Conservation (phyloP, 2,329 filamentous ascomycete species). For the Ophiostoma ulmi region DNA sequence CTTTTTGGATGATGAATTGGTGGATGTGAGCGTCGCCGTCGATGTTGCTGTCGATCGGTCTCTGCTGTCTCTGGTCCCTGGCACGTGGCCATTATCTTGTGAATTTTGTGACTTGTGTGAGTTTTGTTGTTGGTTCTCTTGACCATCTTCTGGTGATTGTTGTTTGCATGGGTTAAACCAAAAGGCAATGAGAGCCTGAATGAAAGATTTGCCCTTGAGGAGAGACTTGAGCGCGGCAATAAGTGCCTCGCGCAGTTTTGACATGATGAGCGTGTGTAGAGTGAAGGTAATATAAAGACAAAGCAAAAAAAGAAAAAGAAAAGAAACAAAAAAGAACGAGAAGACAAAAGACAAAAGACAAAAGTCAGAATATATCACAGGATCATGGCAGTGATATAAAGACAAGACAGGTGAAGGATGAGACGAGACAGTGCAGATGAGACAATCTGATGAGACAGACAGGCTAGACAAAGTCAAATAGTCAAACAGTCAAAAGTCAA, state of each 20-base stretch:
- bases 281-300: conserved; percentile 5
- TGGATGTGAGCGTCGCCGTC: not conserved
- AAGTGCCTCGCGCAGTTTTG: conserved; percentile 50
- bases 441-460: conserved; percentile 4
- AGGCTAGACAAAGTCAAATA: not conserved
- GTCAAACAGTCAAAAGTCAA: not conserved
- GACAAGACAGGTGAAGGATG: not conserved
- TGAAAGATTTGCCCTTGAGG: conserved; percentile 53
- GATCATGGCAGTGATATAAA: conserved; percentile 5
- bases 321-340: not conserved
- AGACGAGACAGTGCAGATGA: not conserved
- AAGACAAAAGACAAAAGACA: not conserved
- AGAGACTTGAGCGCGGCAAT: conserved; percentile 54
- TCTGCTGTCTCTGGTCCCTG: conserved; percentile 15
- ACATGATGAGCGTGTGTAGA: conserved; percentile 40
- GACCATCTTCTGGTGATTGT: not conserved
- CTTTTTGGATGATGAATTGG: conserved; percentile 15
- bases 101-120: not conserved
- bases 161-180: conserved; percentile 40
- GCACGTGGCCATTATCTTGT: conserved; percentile 12
- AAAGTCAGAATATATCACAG: not conserved
- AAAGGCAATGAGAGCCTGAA: conserved; percentile 53
- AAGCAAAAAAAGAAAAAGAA: not conserved
- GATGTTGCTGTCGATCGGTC: not conserved
- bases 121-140: conserved; percentile 1